phyloP scores from a whole-genome alignment of 2,329 filamentous ascomycete genomes.

The Cladobotryum mycophilum region DNA sequence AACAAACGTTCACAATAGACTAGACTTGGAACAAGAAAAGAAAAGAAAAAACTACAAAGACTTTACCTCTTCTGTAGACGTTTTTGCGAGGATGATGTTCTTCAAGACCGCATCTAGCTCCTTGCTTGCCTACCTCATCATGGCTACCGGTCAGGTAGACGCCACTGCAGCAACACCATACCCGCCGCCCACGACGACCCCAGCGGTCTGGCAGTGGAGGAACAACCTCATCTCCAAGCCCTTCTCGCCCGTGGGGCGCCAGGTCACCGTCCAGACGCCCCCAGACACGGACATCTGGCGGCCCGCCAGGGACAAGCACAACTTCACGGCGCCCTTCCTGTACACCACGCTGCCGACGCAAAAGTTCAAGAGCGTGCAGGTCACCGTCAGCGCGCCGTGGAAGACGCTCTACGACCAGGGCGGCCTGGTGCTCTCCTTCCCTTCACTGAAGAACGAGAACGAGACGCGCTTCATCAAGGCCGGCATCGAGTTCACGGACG shows the following conservation, averaged over 20 bases:
- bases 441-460: neutral
- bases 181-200: neutral
- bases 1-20: neutral
- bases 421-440: conserved; percentile 14
- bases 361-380: conserved; percentile 13
- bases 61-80: neutral
- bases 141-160: conserved; percentile 1
- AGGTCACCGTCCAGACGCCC: conserved; percentile 12
- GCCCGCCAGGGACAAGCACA: conserved; percentile 10
- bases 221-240: conserved; percentile 8
- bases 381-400: conserved; percentile 13
- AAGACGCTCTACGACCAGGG: conserved; percentile 17
- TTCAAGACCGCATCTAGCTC: neutral
- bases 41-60: too few relatives aligned
- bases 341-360: conserved; percentile 10
- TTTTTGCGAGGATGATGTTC: conserved; percentile 2
- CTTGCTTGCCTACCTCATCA: neutral
- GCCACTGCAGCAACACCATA: neutral
- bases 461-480: conserved; percentile 15
- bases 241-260: conserved; percentile 9
- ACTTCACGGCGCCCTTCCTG: conserved; percentile 15
- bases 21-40: neutral
- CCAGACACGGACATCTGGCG: conserved; percentile 17
- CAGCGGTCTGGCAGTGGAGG: conserved; percentile 9
- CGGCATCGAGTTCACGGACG: conserved; percentile 15